phyloP scores from a whole-genome alignment of 139 green algal species.

The Haematococcus sp. region DNA sequence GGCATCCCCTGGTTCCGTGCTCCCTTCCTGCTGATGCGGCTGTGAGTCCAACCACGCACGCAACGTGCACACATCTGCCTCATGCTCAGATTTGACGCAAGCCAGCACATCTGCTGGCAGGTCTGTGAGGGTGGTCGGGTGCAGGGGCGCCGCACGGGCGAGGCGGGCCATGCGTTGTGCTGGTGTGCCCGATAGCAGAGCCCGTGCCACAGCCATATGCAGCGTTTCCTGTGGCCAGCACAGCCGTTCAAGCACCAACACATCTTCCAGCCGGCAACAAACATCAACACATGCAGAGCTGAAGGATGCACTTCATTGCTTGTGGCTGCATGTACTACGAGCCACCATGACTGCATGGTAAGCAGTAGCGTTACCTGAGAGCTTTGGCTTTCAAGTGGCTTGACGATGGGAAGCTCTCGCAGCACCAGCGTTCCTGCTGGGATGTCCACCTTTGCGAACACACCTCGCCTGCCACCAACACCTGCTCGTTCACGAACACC shows the following conservation, averaged over 20 bases:
- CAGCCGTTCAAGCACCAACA: too few relatives aligned
- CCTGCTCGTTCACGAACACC: too few relatives aligned
- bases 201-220: not conserved
- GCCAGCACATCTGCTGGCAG: not conserved
- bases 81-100: not conserved
- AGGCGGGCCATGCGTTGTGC: not conserved
- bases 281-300: not conserved
- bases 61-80: not conserved
- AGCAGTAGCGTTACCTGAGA: not conserved
- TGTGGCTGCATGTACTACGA: not conserved
- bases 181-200: not conserved
- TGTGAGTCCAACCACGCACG: not conserved
- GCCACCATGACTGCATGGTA: not conserved
- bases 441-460: not conserved
- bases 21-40: too few relatives aligned
- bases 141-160: not conserved
- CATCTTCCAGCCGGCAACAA: too few relatives aligned
- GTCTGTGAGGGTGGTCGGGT: not conserved
- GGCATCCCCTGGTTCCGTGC: too few relatives aligned
- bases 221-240: not conserved
- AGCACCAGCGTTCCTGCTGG: not conserved
- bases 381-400: not conserved
- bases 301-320: not conserved
- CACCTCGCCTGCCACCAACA: not conserved
- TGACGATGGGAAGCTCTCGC: not conserved